Evolutionary conservation across 1,284 basidiomycete genomes (phyloP).

Genomic region (Rhodotorula sp.): DNA sequence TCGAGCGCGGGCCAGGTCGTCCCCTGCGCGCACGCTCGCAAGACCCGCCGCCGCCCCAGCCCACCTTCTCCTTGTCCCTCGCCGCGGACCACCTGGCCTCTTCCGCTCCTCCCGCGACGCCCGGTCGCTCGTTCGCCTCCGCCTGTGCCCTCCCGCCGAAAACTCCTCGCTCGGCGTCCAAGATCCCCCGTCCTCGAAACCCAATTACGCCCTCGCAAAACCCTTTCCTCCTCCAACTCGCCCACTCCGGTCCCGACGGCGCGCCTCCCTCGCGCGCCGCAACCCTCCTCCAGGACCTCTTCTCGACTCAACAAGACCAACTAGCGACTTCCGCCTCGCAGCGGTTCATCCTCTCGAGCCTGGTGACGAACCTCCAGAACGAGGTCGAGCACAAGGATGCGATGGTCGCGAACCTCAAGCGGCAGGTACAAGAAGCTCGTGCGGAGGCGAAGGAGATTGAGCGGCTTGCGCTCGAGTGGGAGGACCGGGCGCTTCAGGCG

Average conservation of each 20-base stretch:
- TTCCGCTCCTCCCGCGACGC: neutral
- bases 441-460: slow-evolving; percentile 17
- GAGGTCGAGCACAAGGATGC: slow-evolving; percentile 29
- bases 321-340: slow-evolving; percentile 23
- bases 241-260: neutral
- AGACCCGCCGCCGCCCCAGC: slow-evolving; percentile 9
- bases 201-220: slow-evolving; percentile 26
- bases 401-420: slow-evolving; percentile 23
- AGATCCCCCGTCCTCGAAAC: slow-evolving; percentile 25
- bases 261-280: slow-evolving; percentile 1
- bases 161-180: slow-evolving; percentile 14
- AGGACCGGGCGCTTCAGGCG: neutral
- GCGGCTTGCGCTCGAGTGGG: slow-evolving; percentile 17
- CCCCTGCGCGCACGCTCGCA: neutral
- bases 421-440: slow-evolving; percentile 16
- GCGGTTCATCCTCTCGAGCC: slow-evolving; percentile 19
- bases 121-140: neutral
- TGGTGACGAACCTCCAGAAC: slow-evolving; percentile 30
- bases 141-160: neutral
- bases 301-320: slow-evolving; percentile 30
- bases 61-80: neutral
- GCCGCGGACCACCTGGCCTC: neutral
- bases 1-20: neutral
- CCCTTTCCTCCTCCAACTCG: slow-evolving; percentile 27
- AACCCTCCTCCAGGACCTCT: slow-evolving; percentile 21